Conservation (phyloP, 2,329 filamentous ascomycete species). For the Raffaelea arxii region DNA sequence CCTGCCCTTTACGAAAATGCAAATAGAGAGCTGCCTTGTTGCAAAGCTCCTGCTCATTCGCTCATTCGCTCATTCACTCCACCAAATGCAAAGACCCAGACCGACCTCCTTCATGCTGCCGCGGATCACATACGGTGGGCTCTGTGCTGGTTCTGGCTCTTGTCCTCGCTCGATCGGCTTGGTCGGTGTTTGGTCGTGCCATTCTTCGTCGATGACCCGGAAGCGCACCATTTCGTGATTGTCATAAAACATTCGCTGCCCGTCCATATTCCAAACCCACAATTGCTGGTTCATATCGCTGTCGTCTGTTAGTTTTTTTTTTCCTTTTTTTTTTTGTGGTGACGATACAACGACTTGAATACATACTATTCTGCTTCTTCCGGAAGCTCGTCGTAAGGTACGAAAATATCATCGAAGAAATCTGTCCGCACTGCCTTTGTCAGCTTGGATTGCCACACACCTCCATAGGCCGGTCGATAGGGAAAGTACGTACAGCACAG, state of each 20-base stretch:
- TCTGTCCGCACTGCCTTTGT: slow-evolving; percentile 60
- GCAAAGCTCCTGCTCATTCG: too few relatives aligned
- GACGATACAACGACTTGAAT: background rate
- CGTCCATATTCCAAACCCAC: slow-evolving; percentile 77
- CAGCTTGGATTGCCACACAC: background rate
- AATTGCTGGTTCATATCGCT: slow-evolving; percentile 67
- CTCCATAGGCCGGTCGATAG: background rate
- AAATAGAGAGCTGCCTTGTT: too few relatives aligned
- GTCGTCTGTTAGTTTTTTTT: background rate
- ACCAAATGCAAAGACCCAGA: slow-evolving; percentile 53
- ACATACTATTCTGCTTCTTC: slow-evolving; percentile 67
- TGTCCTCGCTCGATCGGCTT: slow-evolving; percentile 55
- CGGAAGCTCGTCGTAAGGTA: slow-evolving; percentile 65
- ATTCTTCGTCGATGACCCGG: slow-evolving; percentile 76
- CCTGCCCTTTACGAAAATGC: too few relatives aligned
- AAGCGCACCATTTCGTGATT: slow-evolving; percentile 82
- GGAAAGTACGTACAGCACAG: slow-evolving; percentile 12
- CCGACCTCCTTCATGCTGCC: slow-evolving; percentile 55
- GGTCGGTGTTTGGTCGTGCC: slow-evolving; percentile 77
- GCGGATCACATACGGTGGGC: slow-evolving; percentile 62
- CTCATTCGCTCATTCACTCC: slow-evolving; percentile 11
- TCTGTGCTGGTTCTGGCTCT: slow-evolving; percentile 42
- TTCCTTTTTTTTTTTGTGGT: background rate
- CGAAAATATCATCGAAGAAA: slow-evolving; percentile 89
- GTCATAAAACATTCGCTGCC: slow-evolving; percentile 74